Base-by-base conservation (phyloP, 2,329 filamentous ascomycete genomes). In the Dothidotthia symphoricarpi region DNA sequence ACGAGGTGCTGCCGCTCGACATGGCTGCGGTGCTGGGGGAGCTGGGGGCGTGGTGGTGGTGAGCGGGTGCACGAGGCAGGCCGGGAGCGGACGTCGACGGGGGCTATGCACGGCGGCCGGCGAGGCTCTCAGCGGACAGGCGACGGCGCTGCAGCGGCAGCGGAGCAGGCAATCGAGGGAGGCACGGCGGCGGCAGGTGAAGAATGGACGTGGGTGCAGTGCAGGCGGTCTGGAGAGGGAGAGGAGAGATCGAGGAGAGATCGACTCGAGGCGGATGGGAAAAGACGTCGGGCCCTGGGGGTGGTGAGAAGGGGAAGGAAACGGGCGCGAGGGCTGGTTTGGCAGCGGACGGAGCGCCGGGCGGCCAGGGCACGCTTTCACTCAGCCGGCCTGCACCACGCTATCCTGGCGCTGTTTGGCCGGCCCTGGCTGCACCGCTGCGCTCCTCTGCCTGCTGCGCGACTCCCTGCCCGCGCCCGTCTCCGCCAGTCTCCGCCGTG, bases 1-100 rank as follows among this genome's bases (percentile, higher is more conserved):
- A 95, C 49, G 88, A 93, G 44, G 86, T 88, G 51, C 86, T 91
- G 47, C 88, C 83, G 86, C 87, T 90, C 42, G 88, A 82, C 88
- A 93, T 93, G 66, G 61, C 55, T 45, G 40, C 31, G 40, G 44
- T 36, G 37, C 34, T 31, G 28, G 32, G 24, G 13, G 13, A 24
- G 49, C 30, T 36, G 45, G 39, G 19, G 45, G 39, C 39, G 35
- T 25, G 28, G 35, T 36, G 29, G 22, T 25, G 32, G 28, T 17
- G 29, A 41, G 50, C 34, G 16, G 41, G 43, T 41, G 43, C 41
- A 49, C 39, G 43, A 47, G 47, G 49, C 47, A 40, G 53, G 54
- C 49, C 52, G 53, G 53, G 19, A 50, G 43, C 51, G 44, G 53
- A 34, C 41, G 45, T 45, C 22, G 53, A 34, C 50, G 53, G 56